phyloP scores from a whole-genome alignment of 306 rosid genomes.

The Rosa multiflora region DNA sequence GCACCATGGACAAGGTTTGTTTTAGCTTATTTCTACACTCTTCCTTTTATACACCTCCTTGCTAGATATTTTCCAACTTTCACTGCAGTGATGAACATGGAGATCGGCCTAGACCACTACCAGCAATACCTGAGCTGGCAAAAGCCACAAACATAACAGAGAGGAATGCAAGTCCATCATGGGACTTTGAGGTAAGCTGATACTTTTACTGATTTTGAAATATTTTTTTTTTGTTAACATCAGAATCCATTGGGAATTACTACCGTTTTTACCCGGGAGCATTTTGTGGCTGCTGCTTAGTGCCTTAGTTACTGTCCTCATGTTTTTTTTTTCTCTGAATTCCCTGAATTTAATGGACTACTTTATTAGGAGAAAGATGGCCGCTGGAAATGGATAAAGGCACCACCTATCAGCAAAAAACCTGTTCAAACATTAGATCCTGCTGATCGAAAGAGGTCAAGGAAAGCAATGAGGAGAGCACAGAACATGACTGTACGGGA shows the following conservation, averaged over 20 bases:
- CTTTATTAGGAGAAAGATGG: constrained; percentile 41
- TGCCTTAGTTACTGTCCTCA: not conserved
- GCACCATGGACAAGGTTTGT: constrained; percentile 76
- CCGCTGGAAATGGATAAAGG: constrained; percentile 55
- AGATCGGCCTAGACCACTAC: constrained; percentile 59
- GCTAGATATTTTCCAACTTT: constrained; percentile 15
- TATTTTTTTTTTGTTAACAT: not conserved
- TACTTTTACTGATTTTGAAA: not conserved
- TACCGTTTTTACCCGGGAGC: not conserved
- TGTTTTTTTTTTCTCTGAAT: not conserved
- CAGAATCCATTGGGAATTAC: too few species aligned
- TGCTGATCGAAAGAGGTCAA: constrained; percentile 17
- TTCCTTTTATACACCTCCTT: not conserved
- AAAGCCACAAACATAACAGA: constrained; percentile 47
- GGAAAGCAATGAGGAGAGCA: not conserved
- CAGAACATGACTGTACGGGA: constrained; percentile 1
- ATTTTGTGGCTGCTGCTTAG: not conserved
- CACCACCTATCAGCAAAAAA: constrained; percentile 40
- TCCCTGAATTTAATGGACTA: not conserved
- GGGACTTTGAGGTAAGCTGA: constrained; percentile 66
- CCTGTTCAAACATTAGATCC: constrained; percentile 31
- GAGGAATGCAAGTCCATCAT: constrained; percentile 52
- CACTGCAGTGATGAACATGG: constrained; percentile 59
- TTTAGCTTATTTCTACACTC: not conserved
- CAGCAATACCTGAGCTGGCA: constrained; percentile 45